Conservation (phyloP, 495 filamentous ascomycete genomes). For the Rhypophila decipiens region DNA sequence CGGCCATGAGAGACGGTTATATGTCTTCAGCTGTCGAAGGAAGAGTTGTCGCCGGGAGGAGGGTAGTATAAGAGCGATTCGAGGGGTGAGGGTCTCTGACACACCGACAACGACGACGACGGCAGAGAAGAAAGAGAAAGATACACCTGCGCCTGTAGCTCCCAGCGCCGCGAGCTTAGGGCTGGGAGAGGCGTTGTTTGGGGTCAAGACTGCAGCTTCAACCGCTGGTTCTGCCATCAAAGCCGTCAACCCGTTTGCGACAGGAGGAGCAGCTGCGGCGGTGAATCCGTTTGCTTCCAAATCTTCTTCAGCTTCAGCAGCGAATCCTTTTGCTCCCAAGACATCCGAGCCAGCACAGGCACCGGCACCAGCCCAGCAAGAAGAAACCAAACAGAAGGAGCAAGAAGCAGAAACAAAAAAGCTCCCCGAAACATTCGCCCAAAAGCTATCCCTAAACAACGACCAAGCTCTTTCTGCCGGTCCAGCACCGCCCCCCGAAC, state of each 20-base stretch:
- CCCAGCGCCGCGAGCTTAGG: constrained; percentile 16
- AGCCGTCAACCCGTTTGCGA: constrained; percentile 52
- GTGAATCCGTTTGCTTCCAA: constrained; percentile 42
- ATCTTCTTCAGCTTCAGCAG: constrained; percentile 20
- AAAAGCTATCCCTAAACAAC: constrained; percentile 46
- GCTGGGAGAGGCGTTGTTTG: constrained; percentile 53
- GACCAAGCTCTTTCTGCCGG: constrained; percentile 36
- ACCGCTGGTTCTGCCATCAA: too few species aligned
- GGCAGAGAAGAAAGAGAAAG: constrained; percentile 10
- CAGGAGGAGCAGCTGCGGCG: constrained; percentile 21
- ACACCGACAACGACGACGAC: constrained; percentile 4
- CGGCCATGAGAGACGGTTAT: constrained; percentile 77
- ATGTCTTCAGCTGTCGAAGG: constrained; percentile 71
- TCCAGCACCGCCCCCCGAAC: constrained; percentile 46
- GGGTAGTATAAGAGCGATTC: constrained; percentile 67
- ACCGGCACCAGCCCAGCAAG: constrained; percentile 18
- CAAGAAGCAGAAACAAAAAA: constrained; percentile 17
- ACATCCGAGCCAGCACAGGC: constrained; percentile 14
- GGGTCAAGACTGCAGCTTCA: constrained; percentile 31
- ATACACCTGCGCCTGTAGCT: not conserved
- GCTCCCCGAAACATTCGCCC: constrained; percentile 69
- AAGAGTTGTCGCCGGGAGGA: constrained; percentile 78
- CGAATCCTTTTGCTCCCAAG: constrained; percentile 32
- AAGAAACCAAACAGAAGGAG: constrained; percentile 2
- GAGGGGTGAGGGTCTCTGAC: constrained; percentile 50